Evolutionary conservation across 176 grass and related monocot genomes (phyloP).

Genomic region (Tillandsia fasciculata): DNA sequence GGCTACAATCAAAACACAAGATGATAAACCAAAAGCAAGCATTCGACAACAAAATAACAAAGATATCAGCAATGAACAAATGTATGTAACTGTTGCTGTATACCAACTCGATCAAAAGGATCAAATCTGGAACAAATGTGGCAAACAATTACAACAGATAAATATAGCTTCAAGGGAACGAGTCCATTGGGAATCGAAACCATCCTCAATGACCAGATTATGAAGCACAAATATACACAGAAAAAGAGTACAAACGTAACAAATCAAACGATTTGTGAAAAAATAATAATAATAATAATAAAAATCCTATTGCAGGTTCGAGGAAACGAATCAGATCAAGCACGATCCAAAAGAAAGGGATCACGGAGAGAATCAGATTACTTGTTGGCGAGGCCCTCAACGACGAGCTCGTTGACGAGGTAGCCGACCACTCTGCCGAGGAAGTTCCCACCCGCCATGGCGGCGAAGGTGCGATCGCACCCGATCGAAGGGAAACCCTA

Average conservation of each 20-base stretch:
- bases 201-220: constrained; percentile 47
- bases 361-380: not conserved
- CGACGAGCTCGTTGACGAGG: constrained; percentile 52
- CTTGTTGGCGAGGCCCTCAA: constrained; percentile 71
- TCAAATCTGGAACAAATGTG: not conserved
- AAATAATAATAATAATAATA: not conserved
- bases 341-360: not conserved
- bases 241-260: not conserved
- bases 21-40: not conserved
- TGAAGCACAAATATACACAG: constrained; percentile 23
- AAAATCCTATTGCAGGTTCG: not conserved
- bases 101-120: constrained; percentile 7
- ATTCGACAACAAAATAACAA: not conserved
- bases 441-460: constrained; percentile 53
- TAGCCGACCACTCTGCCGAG: constrained; percentile 51
- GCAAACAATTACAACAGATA: constrained; percentile 33
- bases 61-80: not conserved
- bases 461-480: not conserved
- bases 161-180: constrained; percentile 57
- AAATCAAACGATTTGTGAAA: not conserved
- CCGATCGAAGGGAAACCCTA: constrained; percentile 17
- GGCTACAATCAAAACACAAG: not conserved
- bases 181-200: constrained; percentile 35
- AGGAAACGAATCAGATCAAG: not conserved
- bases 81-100: constrained; percentile 38